phyloP scores from a whole-genome alignment of 2,329 filamentous ascomycete genomes.

The Aphanoascus verrucosus region DNA sequence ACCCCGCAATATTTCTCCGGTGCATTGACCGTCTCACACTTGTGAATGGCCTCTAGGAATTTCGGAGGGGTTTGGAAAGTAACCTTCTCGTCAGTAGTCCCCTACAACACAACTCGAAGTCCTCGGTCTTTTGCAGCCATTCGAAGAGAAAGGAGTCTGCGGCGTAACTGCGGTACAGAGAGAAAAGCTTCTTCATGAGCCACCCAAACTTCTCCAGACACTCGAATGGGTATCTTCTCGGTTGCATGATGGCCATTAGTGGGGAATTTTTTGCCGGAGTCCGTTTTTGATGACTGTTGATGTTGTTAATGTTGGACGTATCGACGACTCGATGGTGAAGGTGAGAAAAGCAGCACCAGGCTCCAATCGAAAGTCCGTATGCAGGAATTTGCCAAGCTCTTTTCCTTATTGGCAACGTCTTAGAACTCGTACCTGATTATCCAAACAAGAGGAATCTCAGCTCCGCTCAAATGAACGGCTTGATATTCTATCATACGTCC shows the following conservation, averaged over 20 bases:
- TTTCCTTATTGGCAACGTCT: too few species aligned
- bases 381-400: too few species aligned
- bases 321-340: too few species aligned
- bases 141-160: slow-evolving; percentile 12
- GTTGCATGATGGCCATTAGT: neutral
- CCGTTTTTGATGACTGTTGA: too few species aligned
- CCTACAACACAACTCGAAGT: slow-evolving; percentile 14
- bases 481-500: too few species aligned
- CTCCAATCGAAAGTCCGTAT: too few species aligned
- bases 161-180: slow-evolving; percentile 8
- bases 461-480: too few species aligned
- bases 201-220: slow-evolving; percentile 7
- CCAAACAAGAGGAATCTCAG: too few species aligned
- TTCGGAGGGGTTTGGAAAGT: slow-evolving; percentile 8
- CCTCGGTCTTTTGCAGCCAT: slow-evolving; percentile 14
- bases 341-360: too few species aligned
- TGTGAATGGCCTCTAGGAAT: slow-evolving; percentile 14
- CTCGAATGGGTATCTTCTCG: slow-evolving; percentile 4
- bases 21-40: slow-evolving; percentile 6
- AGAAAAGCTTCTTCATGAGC: slow-evolving; percentile 11
- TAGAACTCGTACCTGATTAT: too few species aligned
- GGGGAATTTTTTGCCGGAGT: neutral
- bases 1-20: slow-evolving; percentile 1
- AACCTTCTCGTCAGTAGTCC: slow-evolving; percentile 10
- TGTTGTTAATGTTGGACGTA: too few species aligned